Evolutionary conservation across 1,284 basidiomycete species (phyloP).

Genomic region (Erythrobasidium hasegawianum): DNA sequence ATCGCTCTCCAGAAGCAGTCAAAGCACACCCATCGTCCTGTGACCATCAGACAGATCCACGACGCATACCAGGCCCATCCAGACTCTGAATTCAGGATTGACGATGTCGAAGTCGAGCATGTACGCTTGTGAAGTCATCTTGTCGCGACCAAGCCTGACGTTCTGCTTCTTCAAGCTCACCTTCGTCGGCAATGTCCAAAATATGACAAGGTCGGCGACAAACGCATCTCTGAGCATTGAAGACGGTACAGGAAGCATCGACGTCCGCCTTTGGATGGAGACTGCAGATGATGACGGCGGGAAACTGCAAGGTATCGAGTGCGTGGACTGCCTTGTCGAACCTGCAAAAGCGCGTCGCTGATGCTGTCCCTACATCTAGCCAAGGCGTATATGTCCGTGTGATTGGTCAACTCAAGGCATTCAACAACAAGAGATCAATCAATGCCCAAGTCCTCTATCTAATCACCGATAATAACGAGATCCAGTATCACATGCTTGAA

Average conservation of each 20-base stretch:
- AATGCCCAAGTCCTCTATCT: conserved; percentile 69
- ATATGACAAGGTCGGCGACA: conserved; percentile 68
- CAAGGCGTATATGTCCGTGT: conserved; percentile 77
- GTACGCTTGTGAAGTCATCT: conserved; percentile 55
- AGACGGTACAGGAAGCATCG: conserved; percentile 83
- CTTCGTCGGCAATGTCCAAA: conserved; percentile 75
- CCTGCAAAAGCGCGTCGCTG: conserved; percentile 15
- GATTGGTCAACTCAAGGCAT: conserved; percentile 82
- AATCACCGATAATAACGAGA: conserved; percentile 70
- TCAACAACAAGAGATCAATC: conserved; percentile 76
- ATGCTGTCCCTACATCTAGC: conserved; percentile 51
- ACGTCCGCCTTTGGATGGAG: conserved; percentile 86
- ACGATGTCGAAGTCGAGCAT: conserved; percentile 74
- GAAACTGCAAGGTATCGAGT: conserved; percentile 54
- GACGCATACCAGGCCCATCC: conserved; percentile 75
- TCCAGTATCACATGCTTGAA: conserved; percentile 72
- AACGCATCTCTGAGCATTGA: conserved; percentile 77
- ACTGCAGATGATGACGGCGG: conserved; percentile 58
- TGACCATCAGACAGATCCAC: conserved; percentile 76
- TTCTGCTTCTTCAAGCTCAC: conserved; percentile 50
- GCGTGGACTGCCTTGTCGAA: no score
- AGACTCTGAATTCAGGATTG: conserved; percentile 83
- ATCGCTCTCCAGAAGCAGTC: conserved; percentile 23
- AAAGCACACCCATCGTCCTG: conserved; percentile 60
- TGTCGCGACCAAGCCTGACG: not conserved